Evolutionary conservation across 306 rosid species (phyloP), one percentile per base, ranked within the genome.

Genomic region (Lathyrus tuberosus): DNA sequence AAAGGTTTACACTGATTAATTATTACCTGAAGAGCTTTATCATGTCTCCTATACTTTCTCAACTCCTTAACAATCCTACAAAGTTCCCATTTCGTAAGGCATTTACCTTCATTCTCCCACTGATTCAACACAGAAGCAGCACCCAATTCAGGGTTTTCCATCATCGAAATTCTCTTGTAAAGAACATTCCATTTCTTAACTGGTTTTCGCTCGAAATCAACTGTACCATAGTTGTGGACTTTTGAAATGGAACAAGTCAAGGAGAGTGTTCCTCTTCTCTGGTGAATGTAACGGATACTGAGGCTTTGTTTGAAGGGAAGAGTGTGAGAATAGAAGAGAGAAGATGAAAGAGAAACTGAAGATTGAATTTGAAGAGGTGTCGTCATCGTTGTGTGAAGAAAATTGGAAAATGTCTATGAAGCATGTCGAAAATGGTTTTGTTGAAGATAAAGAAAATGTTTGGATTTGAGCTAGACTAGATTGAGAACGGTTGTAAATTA

Each of bases 61-160:
- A 95, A 76, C 82, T 95, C 99, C 69, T 83, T 95, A 26, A 86
- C 77, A 16, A 95, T 82, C 53, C 91, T 83, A 44, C 76, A 84
- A 74, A 95, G 91, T 59, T 89, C 95, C 97, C 96, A 91, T 63
- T 89, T 95, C 4, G 89, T 81, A 62, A 95, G 81, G 44, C 10
- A 57, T 66, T 62, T 89, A 0, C 96, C 92, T 82, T 89, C 85
- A 52, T 84, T 87, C 87, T 95, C 99, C 99, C 97, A 95, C 78
- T 82, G 84, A 47, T 84, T 84, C 78, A 95, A 62, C 35, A 91
- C 91, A 59, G 64, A 73, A 20, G 88, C 81, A 41, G 92, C 84
- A 40, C 91, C 88, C 65, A 80, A 3, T 12, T 91, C 86, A 2
- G 92, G 91, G 18, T 86, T 80, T 17, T 79, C 76, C 83, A 80